Percentiles rank a stretch among this genome's conserved stretches.
Conservation (phyloP, 106 monocot species). For the Posidonia australis region DNA sequence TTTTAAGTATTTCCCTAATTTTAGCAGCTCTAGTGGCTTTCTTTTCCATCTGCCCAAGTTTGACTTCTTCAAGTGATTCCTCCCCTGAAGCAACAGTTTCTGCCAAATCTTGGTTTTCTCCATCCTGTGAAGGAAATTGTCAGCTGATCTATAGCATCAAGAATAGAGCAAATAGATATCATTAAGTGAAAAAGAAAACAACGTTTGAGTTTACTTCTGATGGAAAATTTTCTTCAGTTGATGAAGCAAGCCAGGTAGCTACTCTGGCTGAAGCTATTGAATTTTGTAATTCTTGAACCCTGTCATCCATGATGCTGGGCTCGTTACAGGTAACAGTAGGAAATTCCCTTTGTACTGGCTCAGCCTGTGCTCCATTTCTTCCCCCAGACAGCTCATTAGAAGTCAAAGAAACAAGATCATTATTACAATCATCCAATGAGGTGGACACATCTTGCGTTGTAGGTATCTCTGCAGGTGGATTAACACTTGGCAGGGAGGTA, state of each 20-base stretch:
- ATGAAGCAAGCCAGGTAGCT: constrained; percentile 15
- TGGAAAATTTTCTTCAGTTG: constrained; percentile 7
- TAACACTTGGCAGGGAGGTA: background rate
- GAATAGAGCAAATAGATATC: no score
- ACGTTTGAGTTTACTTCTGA: constrained; percentile 1
- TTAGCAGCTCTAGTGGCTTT: constrained; percentile 21
- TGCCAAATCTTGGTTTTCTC: constrained; percentile 10
- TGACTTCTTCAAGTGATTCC: constrained; percentile 29
- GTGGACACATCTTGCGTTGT: background rate
- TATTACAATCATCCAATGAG: background rate
- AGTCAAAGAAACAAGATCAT: background rate
- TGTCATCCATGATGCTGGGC: background rate
- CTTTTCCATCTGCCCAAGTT: constrained; percentile 33
- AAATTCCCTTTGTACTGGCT: constrained; percentile 3
- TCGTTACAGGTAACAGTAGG: background rate
- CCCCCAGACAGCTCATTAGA: constrained; percentile 5
- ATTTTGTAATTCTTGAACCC: constrained; percentile 2
- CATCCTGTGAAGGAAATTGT: constrained; percentile 8
- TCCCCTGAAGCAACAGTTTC: constrained; percentile 39
- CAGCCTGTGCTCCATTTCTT: background rate
- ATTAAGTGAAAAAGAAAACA: no score
- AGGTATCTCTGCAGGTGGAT: constrained; percentile 13
- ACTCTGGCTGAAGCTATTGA: background rate
- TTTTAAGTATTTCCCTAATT: constrained; percentile 39
- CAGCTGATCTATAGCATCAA: background rate